phyloP scores from a whole-genome alignment of 129 eudicot genomes.

The Solidago caesia region DNA sequence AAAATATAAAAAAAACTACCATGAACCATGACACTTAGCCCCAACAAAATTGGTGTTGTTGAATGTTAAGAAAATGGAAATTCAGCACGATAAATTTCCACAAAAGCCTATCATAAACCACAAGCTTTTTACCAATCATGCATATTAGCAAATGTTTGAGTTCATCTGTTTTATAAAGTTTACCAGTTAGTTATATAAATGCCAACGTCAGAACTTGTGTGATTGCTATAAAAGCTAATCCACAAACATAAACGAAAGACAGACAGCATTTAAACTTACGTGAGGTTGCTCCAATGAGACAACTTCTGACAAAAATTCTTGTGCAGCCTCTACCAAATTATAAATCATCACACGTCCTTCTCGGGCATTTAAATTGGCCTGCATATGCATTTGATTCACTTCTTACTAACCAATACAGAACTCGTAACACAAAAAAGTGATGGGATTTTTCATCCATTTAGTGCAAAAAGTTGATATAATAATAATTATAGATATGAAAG shows the following conservation, averaged over 20 bases:
- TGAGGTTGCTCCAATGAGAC: conserved; percentile 48
- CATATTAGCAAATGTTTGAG: background rate
- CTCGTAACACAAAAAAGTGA: conserved; percentile 1
- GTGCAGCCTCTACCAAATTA: conserved; percentile 97
- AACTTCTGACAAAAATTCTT: conserved; percentile 94
- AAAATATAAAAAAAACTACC: background rate
- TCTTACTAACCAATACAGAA: conserved; percentile 17
- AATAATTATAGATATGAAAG: too few relatives aligned
- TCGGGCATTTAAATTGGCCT: conserved; percentile 95
- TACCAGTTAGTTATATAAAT: background rate
- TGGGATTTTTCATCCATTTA: background rate
- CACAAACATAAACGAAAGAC: conserved; percentile 8
- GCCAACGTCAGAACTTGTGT: conserved; percentile 7
- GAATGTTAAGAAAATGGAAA: conserved; percentile 6
- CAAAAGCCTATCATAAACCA: conserved; percentile 15
- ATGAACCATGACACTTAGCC: conserved; percentile 7
- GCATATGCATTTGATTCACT: conserved; percentile 19
- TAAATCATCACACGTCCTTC: conserved; percentile 99
- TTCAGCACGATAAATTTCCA: background rate
- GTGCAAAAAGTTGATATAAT: background rate
- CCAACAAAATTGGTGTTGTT: conserved; percentile 1
- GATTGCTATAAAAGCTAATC: conserved; percentile 15
- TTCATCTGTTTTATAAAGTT: background rate
- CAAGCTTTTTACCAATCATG: conserved; percentile 3
- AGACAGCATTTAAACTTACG: conserved; percentile 35